Evolutionary conservation across 768 basidiomycete genomes (phyloP).

Genomic region (Mycena rebaudengoi): DNA sequence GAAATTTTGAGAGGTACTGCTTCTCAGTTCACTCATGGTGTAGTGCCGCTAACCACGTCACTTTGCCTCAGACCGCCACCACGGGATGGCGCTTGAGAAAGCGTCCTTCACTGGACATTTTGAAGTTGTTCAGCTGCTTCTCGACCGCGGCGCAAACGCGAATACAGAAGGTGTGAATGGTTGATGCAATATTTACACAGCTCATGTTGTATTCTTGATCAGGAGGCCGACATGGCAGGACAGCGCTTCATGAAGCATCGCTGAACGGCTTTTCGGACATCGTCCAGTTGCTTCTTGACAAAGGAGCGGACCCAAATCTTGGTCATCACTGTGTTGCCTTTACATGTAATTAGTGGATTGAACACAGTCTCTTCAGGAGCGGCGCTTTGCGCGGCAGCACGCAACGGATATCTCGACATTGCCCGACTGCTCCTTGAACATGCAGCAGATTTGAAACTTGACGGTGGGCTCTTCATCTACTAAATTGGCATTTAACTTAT

Average conservation of each 20-base stretch:
- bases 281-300: neutral
- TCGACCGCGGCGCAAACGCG: neutral
- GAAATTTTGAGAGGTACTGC: too few species aligned
- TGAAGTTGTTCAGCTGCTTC: neutral
- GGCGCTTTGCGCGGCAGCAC: neutral
- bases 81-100: neutral
- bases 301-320: neutral
- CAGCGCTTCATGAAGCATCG: neutral
- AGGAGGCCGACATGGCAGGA: neutral
- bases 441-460: neutral
- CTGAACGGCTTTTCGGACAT: neutral
- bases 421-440: neutral
- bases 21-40: too few species aligned
- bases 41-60: too few species aligned
- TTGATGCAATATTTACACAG: neutral
- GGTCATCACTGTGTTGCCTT: neutral
- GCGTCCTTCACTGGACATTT: neutral
- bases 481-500: neutral
- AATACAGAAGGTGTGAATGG: neutral
- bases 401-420: neutral
- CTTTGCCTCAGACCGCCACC: too few species aligned
- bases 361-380: neutral
- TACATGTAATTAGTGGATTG: neutral
- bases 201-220: neutral
- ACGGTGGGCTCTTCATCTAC: too few species aligned